phyloP scores from a whole-genome alignment of 306 rosid species.

The Dryas alaskensis region DNA sequence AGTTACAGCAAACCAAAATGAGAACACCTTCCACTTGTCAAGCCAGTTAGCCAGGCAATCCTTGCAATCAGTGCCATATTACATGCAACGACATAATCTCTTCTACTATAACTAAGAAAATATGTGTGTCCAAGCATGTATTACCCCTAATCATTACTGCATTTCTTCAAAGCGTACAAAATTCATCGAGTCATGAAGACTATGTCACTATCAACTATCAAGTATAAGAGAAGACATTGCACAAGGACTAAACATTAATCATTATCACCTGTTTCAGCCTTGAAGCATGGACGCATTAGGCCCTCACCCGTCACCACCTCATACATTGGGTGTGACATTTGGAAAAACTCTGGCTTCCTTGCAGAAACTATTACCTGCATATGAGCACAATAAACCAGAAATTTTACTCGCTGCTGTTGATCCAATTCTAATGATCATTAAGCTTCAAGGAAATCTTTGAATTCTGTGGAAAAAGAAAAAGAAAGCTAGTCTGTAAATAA shows the following conservation, averaged over 20 bases:
- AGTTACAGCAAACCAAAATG: not conserved
- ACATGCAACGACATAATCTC: not conserved
- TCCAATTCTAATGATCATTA: not conserved
- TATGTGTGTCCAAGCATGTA: not conserved
- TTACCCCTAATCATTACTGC: not conserved
- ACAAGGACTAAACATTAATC: slow-evolving; percentile 6
- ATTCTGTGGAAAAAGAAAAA: not conserved
- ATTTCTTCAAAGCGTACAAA: not conserved
- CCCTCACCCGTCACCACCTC: slow-evolving; percentile 98
- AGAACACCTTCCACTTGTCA: not conserved
- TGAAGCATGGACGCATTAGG: slow-evolving; percentile 95
- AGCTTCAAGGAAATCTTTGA: not conserved
- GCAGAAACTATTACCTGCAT: slow-evolving; percentile 89
- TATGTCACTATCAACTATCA: not conserved
- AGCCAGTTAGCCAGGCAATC: not conserved
- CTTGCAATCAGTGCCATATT: not conserved
- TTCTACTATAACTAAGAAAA: not conserved
- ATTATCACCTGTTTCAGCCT: slow-evolving; percentile 73
- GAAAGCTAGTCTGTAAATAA: not conserved
- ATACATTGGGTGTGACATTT: slow-evolving; percentile 87
- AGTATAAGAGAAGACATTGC: slow-evolving; percentile 1
- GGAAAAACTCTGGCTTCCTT: slow-evolving; percentile 97
- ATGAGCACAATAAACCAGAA: slow-evolving; percentile 15
- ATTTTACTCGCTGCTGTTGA: not conserved
- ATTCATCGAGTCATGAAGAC: not conserved